Conservation (phyloP, 163 green algal genomes). For the Scenedesmus sp. region DNA sequence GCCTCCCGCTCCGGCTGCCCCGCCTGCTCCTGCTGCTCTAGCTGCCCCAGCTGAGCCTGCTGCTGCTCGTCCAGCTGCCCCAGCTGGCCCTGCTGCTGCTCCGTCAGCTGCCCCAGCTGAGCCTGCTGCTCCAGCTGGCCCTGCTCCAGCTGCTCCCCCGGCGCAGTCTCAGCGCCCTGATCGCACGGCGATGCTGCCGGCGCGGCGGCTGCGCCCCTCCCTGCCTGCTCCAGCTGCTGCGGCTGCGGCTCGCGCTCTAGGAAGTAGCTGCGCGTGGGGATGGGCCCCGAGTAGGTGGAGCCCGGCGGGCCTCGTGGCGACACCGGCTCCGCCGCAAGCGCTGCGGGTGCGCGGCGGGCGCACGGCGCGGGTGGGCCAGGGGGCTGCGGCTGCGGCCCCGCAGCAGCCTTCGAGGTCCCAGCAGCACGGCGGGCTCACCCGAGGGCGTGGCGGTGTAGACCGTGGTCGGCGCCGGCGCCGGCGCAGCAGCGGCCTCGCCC, state of each 20-base stretch:
- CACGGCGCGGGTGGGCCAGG: too few relatives aligned
- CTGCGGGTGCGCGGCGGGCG: background rate
- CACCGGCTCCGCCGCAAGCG: conserved; percentile 1
- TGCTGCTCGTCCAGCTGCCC: background rate
- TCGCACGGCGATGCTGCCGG: background rate
- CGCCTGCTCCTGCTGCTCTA: too few relatives aligned
- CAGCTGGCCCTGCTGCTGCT: conserved; percentile 8
- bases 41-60: too few relatives aligned
- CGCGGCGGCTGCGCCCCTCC: background rate
- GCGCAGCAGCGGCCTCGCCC: background rate
- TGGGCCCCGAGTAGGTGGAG: background rate
- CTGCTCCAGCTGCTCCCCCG: background rate
- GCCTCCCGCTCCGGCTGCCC: too few relatives aligned
- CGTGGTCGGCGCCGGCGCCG: background rate
- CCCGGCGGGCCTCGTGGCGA: background rate
- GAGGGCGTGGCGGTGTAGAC: conserved; percentile 4
- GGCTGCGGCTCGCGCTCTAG: background rate
- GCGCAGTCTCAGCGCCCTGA: background rate
- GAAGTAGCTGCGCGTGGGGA: background rate
- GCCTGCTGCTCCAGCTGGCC: background rate
- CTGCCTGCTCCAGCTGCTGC: conserved; percentile 1
- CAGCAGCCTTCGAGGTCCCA: background rate
- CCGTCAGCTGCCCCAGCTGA: background rate
- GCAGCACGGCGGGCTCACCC: background rate
- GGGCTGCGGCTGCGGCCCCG: too few relatives aligned